A percentile compares a stretch with the other conserved stretches of the same genome.
phyloP scores from a whole-genome alignment of 495 filamentous ascomycete genomes.

The Cryomyces antarcticus region DNA sequence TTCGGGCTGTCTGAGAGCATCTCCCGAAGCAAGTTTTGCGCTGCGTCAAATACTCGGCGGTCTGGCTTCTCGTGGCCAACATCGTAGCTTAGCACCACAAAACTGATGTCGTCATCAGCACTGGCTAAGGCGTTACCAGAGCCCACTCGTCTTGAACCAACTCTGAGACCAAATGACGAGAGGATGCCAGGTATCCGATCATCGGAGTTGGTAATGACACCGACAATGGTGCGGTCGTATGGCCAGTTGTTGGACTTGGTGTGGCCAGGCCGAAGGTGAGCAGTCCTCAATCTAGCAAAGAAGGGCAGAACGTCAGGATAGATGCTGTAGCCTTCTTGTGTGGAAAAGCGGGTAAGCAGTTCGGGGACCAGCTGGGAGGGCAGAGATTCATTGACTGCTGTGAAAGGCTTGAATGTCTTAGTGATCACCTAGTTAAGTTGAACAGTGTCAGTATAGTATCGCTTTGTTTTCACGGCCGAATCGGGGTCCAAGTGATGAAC shows the following conservation, averaged over 20 bases:
- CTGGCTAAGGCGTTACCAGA: slow-evolving; percentile 1
- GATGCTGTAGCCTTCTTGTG: slow-evolving; percentile 37
- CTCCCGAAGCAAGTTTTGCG: slow-evolving; percentile 18
- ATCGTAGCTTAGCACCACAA: slow-evolving; percentile 55
- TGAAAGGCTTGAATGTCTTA: slow-evolving; percentile 24
- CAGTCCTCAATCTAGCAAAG: slow-evolving; percentile 25
- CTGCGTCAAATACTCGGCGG: slow-evolving; percentile 40
- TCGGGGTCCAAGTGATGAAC: slow-evolving; percentile 7
- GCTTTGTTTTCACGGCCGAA: neutral
- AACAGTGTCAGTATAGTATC: neutral
- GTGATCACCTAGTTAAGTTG: slow-evolving; percentile 16
- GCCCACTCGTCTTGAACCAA: slow-evolving; percentile 19
- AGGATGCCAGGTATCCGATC: slow-evolving; percentile 44
- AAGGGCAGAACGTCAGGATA: slow-evolving; percentile 32
- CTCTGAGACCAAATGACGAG: slow-evolving; percentile 34
- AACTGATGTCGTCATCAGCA: slow-evolving; percentile 32
- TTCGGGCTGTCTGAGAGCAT: slow-evolving; percentile 1
- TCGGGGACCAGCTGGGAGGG: slow-evolving; percentile 30
- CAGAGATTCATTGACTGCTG: slow-evolving; percentile 9
- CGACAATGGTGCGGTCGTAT: slow-evolving; percentile 28
- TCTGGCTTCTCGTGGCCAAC: slow-evolving; percentile 50
- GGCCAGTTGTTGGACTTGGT: slow-evolving; percentile 8
- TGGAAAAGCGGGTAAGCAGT: slow-evolving; percentile 40
- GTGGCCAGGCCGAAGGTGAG: neutral
- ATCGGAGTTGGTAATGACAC: slow-evolving; percentile 63